Conservation (phyloP, 768 basidiomycete species). For the Nidularia pulvinata region DNA sequence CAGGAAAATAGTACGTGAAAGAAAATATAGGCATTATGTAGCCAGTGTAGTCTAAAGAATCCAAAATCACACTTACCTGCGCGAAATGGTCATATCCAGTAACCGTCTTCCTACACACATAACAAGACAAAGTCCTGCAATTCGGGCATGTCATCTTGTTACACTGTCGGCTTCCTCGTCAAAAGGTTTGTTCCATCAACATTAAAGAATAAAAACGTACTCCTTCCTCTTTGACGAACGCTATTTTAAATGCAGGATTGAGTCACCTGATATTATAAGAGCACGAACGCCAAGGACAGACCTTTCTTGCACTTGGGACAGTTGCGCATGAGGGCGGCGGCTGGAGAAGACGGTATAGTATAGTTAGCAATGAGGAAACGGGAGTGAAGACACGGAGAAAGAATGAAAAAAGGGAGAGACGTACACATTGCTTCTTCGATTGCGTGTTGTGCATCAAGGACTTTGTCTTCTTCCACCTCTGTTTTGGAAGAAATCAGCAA, state of each 20-base stretch:
- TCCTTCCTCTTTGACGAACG: conserved; percentile 78
- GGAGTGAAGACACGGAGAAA: not conserved
- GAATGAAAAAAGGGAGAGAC: conserved; percentile 9
- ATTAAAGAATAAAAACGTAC: conserved; percentile 36
- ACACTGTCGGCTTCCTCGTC: conserved; percentile 45
- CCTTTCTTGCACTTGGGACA: conserved; percentile 89
- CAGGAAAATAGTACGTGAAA: not conserved
- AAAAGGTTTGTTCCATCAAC: not conserved
- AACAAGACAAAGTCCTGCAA: conserved; percentile 78
- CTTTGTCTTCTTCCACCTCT: conserved; percentile 79
- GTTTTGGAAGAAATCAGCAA: not conserved
- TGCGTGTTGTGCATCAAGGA: conserved; percentile 71
- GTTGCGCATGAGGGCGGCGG: conserved; percentile 80
- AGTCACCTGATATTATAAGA: conserved; percentile 2
- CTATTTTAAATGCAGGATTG: conserved; percentile 27
- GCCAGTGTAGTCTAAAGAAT: not conserved
- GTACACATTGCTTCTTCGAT: conserved; percentile 95
- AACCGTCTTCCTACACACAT: conserved; percentile 78
- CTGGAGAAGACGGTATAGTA: conserved; percentile 27
- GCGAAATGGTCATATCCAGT: conserved; percentile 78
- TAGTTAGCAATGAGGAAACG: not conserved
- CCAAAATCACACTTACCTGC: conserved; percentile 28
- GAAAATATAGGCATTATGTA: not conserved
- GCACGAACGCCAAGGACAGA: conserved; percentile 20
- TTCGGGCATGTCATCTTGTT: conserved; percentile 90